phyloP scores from a whole-genome alignment of 1,284 basidiomycete genomes.

The Leccinum solheimii region DNA sequence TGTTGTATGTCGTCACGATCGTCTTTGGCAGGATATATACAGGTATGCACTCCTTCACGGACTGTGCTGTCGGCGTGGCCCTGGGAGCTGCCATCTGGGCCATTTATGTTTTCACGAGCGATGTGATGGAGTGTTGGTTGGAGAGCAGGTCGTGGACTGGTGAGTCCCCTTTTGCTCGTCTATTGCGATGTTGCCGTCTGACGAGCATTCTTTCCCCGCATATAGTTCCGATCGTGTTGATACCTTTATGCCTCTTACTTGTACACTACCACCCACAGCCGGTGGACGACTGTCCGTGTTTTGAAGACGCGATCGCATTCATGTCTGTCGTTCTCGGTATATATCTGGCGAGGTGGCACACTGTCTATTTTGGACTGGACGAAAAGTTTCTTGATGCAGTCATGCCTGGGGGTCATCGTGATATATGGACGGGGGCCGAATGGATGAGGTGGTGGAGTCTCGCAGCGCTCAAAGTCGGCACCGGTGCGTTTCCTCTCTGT shows the following conservation, averaged over 20 bases:
- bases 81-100: conserved; percentile 73
- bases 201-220: not conserved
- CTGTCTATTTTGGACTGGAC: conserved; percentile 40
- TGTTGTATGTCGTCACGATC: conserved; percentile 73
- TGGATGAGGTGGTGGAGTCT: conserved; percentile 55
- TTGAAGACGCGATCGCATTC: conserved; percentile 96
- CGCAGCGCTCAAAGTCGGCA: conserved; percentile 59
- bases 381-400: conserved; percentile 37
- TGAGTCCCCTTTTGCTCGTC: conserved; percentile 29
- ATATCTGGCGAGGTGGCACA: conserved; percentile 69
- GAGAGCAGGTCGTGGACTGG: conserved; percentile 53
- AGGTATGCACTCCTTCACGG: conserved; percentile 87
- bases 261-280: conserved; percentile 91
- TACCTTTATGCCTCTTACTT: conserved; percentile 68
- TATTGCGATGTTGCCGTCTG: not conserved
- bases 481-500: conserved; percentile 42
- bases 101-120: conserved; percentile 42
- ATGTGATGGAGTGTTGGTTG: conserved; percentile 52
- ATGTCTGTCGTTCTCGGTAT: conserved; percentile 81
- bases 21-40: conserved; percentile 90
- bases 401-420: conserved; percentile 59
- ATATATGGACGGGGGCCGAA: conserved; percentile 48
- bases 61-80: conserved; percentile 66
- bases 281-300: conserved; percentile 96
- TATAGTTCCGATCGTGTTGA: conserved; percentile 65